Evolutionary conservation across 345 rosid species (phyloP).

Genomic region (Eucalyptus leucophloia): DNA sequence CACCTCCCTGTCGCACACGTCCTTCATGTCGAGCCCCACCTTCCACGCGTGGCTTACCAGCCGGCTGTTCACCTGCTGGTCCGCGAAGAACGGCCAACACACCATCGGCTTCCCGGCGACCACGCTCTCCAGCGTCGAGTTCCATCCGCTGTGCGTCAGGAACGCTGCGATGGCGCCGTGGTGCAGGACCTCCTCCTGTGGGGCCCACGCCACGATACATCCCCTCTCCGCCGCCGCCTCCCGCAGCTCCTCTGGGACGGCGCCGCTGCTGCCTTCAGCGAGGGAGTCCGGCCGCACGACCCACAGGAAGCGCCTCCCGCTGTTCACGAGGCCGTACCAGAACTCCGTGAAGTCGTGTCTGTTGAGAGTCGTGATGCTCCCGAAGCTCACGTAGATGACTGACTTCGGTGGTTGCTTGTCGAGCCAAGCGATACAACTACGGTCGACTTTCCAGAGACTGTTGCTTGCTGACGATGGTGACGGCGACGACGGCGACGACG

Average conservation of each 20-base stretch:
- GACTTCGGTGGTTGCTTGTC: conserved; percentile 17
- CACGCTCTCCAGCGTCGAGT: conserved; percentile 65
- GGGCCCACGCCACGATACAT: conserved; percentile 19
- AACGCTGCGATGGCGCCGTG: conserved; percentile 51
- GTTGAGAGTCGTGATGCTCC: conserved; percentile 7
- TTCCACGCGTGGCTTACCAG: conserved; percentile 46
- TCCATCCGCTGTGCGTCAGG: conserved; percentile 69
- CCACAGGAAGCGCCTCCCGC: conserved; percentile 31
- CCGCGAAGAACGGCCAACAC: conserved; percentile 57
- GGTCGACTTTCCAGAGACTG: conserved; percentile 21
- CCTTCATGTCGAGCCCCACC: conserved; percentile 63
- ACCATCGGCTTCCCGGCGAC: conserved; percentile 59
- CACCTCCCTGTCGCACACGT: conserved; percentile 26
- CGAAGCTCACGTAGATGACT: conserved; percentile 34
- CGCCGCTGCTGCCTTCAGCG: background rate
- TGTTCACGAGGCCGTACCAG: conserved; percentile 24
- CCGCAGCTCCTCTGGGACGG: conserved; percentile 1
- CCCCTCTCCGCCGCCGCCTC: background rate
- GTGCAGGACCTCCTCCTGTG: conserved; percentile 30
- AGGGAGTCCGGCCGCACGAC: conserved; percentile 10
- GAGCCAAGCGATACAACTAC: conserved; percentile 27
- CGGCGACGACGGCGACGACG: background rate
- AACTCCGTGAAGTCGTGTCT: conserved; percentile 20
- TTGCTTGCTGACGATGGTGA: background rate
- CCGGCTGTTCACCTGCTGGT: conserved; percentile 53